A percentile compares a stretch with the other conserved stretches of the same genome.
Evolutionary conservation across 139 green algal species (phyloP).

Genomic region (Spirogloea muscicola): DNA sequence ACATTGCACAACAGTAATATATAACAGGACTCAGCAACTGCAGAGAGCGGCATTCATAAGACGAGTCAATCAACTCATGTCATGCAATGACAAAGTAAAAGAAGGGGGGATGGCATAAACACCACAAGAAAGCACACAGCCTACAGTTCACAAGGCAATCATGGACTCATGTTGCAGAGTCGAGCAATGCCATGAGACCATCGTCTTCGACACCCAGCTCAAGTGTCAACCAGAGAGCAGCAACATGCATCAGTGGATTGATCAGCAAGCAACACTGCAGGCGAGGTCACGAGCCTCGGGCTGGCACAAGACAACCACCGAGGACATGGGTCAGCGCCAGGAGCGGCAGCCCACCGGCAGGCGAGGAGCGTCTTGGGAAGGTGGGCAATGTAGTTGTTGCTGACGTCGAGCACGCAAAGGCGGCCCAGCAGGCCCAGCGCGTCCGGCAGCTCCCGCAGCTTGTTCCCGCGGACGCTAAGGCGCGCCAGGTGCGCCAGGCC

Average conservation of each 20-base stretch:
- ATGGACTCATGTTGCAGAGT: too few relatives aligned
- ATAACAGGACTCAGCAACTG: not conserved
- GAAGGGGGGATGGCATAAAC: not conserved
- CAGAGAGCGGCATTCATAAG: not conserved
- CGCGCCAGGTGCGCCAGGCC: not conserved
- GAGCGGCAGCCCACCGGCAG: slow-evolving; percentile 8
- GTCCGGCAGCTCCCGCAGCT: slow-evolving; percentile 7
- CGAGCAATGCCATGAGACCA: too few relatives aligned
- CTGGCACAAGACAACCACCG: not conserved
- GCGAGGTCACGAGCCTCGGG: not conserved
- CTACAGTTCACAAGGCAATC: too few relatives aligned
- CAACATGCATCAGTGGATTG: not conserved
- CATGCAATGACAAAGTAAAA: not conserved
- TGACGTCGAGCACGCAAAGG: not conserved
- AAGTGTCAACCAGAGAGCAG: not conserved
- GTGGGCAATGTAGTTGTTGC: slow-evolving; percentile 8
- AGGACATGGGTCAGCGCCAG: not conserved
- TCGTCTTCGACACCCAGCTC: not conserved
- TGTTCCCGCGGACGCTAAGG: slow-evolving; percentile 12
- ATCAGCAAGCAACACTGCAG: not conserved
- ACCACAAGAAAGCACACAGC: not conserved
- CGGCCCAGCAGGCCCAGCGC: slow-evolving; percentile 18
- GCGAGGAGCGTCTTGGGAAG: slow-evolving; percentile 12
- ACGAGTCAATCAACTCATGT: not conserved
- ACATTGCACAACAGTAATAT: not conserved